Evolutionary conservation across 2,329 filamentous ascomycete species (phyloP), one percentile per base, ranked within the genome.

Genomic region (Aspergillus clavatus): DNA sequence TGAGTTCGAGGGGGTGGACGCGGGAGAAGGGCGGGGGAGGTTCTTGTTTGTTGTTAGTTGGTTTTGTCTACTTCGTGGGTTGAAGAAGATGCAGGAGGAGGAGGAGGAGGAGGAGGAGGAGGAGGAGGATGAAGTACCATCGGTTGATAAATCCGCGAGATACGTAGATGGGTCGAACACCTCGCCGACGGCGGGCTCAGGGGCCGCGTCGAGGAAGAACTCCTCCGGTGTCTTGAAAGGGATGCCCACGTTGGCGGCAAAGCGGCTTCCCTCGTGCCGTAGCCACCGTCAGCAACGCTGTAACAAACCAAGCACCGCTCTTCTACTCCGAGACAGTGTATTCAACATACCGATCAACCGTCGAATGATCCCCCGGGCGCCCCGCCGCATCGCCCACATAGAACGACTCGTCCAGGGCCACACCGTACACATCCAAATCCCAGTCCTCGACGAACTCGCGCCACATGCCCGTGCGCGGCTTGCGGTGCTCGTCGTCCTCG

Each of bases 391-490:
- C 93, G 36, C 93, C 93, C 36, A 98, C 83, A 62, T 95, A 96
- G 52, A 96, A 74, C 19, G 87, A 94, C 3, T 75, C 72, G 12
- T 78, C 69, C 26, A 87, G 65, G 63, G 95, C 85, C n/a, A 95
- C 68, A 12, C 78, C 75, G 1, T 61, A 60, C 41, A 73, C 71
- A 36, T 78, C 68, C 1, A 86, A 69, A 38, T 76, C 77, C 53
- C 82, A 79, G 56, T 87, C 83, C 0, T 77, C 68, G 5, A 84
- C 61, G 50, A 86, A 69, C 60, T 83, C 78, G 22, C 76, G 74
- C 91, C 93, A 98, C 87, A 97, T 96, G 16, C 90, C 91, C 1
- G 74, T 76, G 29, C 90, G 77, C 4, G 93, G 93, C 68, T 98
- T 98, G 43, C 93, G 81, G 65, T 83, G 96, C 5, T 80, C 75